phyloP scores from a whole-genome alignment of 768 basidiomycete species.

The Russula sp. region DNA sequence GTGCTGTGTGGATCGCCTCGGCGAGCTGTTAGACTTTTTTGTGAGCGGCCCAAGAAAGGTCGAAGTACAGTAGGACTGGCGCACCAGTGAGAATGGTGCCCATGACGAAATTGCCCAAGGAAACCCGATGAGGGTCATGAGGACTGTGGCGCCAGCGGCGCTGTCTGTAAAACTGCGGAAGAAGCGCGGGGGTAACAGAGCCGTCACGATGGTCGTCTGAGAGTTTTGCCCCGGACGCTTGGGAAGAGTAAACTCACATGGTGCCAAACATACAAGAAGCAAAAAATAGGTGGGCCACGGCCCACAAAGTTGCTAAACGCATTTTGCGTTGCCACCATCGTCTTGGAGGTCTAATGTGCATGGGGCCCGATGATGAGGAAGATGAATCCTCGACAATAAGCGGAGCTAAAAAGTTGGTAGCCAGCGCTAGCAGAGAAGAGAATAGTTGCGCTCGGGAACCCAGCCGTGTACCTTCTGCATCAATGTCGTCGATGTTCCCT shows the following conservation, averaged over 20 bases:
- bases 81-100: constrained; percentile 86
- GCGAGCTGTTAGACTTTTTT: constrained; percentile 42
- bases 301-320: constrained; percentile 71
- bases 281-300: constrained; percentile 67
- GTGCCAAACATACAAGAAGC: constrained; percentile 74
- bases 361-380: not conserved
- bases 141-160: constrained; percentile 62
- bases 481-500: constrained; percentile 34
- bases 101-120: constrained; percentile 92
- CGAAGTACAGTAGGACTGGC: constrained; percentile 26
- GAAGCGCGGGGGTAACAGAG: not conserved
- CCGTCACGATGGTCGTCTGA: not conserved
- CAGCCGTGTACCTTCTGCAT: constrained; percentile 70
- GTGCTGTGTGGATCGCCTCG: constrained; percentile 75
- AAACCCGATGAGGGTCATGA: constrained; percentile 78
- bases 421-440: constrained; percentile 63
- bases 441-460: constrained; percentile 82
- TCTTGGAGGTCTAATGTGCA: constrained; percentile 2
- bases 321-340: constrained; percentile 36
- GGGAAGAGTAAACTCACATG: constrained; percentile 50
- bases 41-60: not conserved
- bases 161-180: constrained; percentile 58
- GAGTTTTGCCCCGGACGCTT: not conserved
- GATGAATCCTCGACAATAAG: constrained; percentile 38
- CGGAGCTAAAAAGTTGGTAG: constrained; percentile 65